Percentiles rank a stretch among this genome's conserved stretches.
Conservation (phyloP, 1,284 basidiomycete species). For the Fomitopsis pinicola region DNA sequence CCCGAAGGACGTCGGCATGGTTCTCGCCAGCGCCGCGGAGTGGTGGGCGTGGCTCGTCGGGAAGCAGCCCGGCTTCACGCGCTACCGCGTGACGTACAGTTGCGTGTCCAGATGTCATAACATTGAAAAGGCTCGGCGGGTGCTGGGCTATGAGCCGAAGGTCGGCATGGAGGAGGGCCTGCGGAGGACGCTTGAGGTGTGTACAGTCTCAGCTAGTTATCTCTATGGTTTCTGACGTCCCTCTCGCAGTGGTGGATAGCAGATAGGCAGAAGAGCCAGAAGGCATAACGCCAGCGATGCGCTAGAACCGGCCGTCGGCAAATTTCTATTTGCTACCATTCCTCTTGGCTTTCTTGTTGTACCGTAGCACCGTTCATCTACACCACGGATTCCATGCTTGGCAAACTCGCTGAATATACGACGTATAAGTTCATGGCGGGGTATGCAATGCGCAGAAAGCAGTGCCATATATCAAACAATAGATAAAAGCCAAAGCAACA, state of each 20-base stretch:
- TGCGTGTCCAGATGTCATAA: slow-evolving; percentile 85
- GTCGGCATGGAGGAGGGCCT: slow-evolving; percentile 90
- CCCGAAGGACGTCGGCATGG: slow-evolving; percentile 63
- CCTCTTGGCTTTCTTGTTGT: not conserved
- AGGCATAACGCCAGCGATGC: slow-evolving; percentile 11
- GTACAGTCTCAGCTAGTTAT: slow-evolving; percentile 14
- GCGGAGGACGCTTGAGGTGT: slow-evolving; percentile 69
- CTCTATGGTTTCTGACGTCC: not conserved
- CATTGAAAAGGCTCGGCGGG: slow-evolving; percentile 89
- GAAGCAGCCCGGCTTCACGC: slow-evolving; percentile 87
- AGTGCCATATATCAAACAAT: not conserved
- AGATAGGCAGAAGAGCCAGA: slow-evolving; percentile 16
- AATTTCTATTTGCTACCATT: not conserved
- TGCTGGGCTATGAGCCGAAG: slow-evolving; percentile 91
- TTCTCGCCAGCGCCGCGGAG: slow-evolving; percentile 72
- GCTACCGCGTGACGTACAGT: slow-evolving; percentile 78
- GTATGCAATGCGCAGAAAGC: not conserved
- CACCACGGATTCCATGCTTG: not conserved
- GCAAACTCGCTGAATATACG: not conserved
- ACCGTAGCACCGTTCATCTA: not conserved
- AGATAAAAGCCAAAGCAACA: not conserved
- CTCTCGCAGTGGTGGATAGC: slow-evolving; percentile 18
- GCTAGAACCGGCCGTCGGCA: not conserved
- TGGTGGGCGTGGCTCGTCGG: slow-evolving; percentile 74
- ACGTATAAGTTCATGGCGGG: not conserved